phyloP scores from a whole-genome alignment of 345 rosid species.

The Lepidium didymum region DNA sequence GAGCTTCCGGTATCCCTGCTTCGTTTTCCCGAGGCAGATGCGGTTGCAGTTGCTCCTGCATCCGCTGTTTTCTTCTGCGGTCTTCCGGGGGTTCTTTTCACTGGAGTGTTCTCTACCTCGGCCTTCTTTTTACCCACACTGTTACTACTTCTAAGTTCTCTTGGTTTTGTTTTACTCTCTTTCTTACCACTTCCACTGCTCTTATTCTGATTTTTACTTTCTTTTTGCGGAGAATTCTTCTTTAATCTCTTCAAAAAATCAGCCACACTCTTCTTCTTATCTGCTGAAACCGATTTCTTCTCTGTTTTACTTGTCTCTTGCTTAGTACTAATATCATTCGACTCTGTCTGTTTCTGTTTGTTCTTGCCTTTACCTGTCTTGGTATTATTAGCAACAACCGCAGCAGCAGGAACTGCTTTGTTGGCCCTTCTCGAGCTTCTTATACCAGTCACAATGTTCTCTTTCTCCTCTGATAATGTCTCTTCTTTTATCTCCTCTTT shows the following conservation, averaged over 20 bases:
- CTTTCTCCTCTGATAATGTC: slow-evolving; percentile 32
- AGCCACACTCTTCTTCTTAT: slow-evolving; percentile 58
- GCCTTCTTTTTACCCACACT: slow-evolving; percentile 24
- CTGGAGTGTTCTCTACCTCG: slow-evolving; percentile 33
- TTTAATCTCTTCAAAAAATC: slow-evolving; percentile 64
- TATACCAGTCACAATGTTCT: slow-evolving; percentile 42
- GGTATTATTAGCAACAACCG: background rate
- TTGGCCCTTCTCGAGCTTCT: slow-evolving; percentile 55
- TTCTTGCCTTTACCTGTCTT: slow-evolving; percentile 17
- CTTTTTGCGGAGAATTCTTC: slow-evolving; percentile 45
- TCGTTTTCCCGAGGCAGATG: slow-evolving; percentile 40
- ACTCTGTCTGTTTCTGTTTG: slow-evolving; percentile 28
- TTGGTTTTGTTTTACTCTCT: slow-evolving; percentile 37
- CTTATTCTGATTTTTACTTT: slow-evolving; percentile 27
- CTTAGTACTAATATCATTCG: slow-evolving; percentile 7
- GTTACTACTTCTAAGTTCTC: slow-evolving; percentile 32
- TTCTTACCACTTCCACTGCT: slow-evolving; percentile 26
- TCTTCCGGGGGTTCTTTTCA: slow-evolving; percentile 40
- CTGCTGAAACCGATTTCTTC: slow-evolving; percentile 30
- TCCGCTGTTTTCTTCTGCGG: slow-evolving; percentile 41
- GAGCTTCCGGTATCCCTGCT: slow-evolving; percentile 34
- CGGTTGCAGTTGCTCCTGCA: slow-evolving; percentile 3
- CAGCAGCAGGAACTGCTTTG: slow-evolving; percentile 23
- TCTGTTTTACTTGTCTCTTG: slow-evolving; percentile 31
- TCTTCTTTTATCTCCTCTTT: slow-evolving; percentile 32